Evolutionary conservation across 2,329 filamentous ascomycete genomes (phyloP).

Genomic region (Fusarium beomiforme): DNA sequence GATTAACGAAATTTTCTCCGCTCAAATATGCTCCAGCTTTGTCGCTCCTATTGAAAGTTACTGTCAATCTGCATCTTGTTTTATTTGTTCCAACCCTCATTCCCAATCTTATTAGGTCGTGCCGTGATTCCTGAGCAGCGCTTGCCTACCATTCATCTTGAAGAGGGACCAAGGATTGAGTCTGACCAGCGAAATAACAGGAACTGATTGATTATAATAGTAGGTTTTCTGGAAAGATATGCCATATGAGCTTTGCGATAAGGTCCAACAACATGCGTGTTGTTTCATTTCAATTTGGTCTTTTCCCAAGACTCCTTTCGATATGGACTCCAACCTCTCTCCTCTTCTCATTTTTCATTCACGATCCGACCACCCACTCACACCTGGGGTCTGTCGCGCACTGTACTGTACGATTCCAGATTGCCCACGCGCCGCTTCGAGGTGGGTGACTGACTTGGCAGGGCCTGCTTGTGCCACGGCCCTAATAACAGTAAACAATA

Average conservation of each 20-base stretch:
- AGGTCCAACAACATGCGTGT: background rate
- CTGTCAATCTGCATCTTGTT: background rate
- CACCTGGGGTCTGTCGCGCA: constrained; percentile 24
- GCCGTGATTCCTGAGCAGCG: constrained; percentile 2
- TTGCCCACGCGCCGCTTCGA: constrained; percentile 36
- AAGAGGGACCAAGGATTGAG: constrained; percentile 23
- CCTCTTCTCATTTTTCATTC: constrained; percentile 32
- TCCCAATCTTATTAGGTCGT: background rate
- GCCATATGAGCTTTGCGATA: background rate
- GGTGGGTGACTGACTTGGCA: constrained; percentile 38
- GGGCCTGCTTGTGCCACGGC: constrained; percentile 37
- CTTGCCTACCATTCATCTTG: constrained; percentile 18
- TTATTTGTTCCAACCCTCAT: background rate
- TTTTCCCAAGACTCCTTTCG: background rate
- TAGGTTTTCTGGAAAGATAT: background rate
- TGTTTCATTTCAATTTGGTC: background rate
- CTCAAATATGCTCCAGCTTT: constrained; percentile 14
- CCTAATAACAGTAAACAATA: constrained; percentile 15
- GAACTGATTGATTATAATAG: background rate
- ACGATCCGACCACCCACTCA: constrained; percentile 36
- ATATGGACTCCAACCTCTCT: constrained; percentile 8
- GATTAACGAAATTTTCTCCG: constrained; percentile 32
- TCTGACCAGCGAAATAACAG: constrained; percentile 8
- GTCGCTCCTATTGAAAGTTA: background rate
- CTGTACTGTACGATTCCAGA: constrained; percentile 41